Percentiles rank a stretch among this genome's conserved stretches.
Evolutionary conservation across 169 alveolate genomes (phyloP).

Genomic region (Plasmodium knowlesi): DNA sequence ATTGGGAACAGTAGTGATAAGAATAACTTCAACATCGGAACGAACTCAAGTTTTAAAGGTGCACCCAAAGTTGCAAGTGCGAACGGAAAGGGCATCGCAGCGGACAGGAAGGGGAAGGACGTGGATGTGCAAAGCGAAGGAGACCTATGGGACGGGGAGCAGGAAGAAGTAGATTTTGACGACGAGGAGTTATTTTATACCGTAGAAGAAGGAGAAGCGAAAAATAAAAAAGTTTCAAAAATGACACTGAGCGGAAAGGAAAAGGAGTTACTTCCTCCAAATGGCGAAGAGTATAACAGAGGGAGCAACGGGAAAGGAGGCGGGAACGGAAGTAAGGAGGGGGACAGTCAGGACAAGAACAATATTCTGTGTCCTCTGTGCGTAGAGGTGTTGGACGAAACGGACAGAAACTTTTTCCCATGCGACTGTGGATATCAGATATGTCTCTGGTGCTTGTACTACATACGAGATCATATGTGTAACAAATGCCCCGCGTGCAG

Average conservation of each 20-base stretch:
- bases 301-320: not conserved
- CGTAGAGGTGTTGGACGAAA: conserved; percentile 92
- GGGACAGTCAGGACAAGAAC: conserved; percentile 25
- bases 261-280: not conserved
- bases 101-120: not conserved
- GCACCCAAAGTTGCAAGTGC: not conserved
- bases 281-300: not conserved
- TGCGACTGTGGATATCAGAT: conserved; percentile 93
- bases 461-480: conserved; percentile 90
- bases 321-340: not conserved
- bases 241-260: conserved; percentile 16
- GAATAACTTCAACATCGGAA: too few relatives aligned
- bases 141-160: conserved; percentile 17
- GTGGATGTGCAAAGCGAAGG: not conserved
- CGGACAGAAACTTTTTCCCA: conserved; percentile 91
- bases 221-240: conserved; percentile 2
- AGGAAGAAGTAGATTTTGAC: conserved; percentile 2
- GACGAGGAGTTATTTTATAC: not conserved
- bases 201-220: conserved; percentile 15
- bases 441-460: conserved; percentile 93
- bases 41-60: too few relatives aligned
- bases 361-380: conserved; percentile 89
- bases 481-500: conserved; percentile 94
- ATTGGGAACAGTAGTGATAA: too few relatives aligned
- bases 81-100: not conserved